Evolutionary conservation across 2,329 filamentous ascomycete genomes (phyloP).

Genomic region (Exserohilum turcica): DNA sequence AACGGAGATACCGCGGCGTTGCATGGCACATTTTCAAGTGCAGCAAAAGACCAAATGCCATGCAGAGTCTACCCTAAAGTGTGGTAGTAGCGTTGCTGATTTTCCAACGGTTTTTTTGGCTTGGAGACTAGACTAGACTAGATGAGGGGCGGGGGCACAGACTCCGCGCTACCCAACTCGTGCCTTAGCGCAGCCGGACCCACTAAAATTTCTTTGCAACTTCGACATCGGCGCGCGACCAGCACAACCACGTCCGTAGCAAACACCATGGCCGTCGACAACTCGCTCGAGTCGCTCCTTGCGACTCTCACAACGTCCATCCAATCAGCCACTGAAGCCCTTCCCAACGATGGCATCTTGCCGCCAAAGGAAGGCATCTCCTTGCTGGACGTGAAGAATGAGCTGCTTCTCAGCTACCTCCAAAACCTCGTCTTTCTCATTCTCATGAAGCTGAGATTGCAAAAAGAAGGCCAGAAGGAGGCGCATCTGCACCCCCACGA

Average conservation of each 20-base stretch:
- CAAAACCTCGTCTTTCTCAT: constrained; percentile 92
- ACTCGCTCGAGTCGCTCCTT: constrained; percentile 49
- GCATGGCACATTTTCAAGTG: background rate
- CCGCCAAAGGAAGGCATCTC: constrained; percentile 89
- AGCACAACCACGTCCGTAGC: constrained; percentile 4
- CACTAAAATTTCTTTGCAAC: constrained; percentile 25
- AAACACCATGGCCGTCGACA: constrained; percentile 46
- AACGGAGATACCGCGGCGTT: background rate
- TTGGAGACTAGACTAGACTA: background rate
- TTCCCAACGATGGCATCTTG: constrained; percentile 66
- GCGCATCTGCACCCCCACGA: constrained; percentile 59
- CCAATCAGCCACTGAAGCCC: constrained; percentile 60
- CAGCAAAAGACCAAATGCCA: background rate
- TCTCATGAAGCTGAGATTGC: constrained; percentile 70
- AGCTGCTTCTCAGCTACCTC: constrained; percentile 93
- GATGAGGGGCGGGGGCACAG: background rate
- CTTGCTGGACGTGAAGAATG: constrained; percentile 93
- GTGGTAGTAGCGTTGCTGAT: background rate
- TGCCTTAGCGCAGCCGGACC: constrained; percentile 5
- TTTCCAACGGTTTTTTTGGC: background rate
- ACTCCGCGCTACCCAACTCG: background rate
- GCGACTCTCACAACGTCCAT: constrained; percentile 62
- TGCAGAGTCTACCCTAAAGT: background rate
- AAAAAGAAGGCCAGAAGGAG: constrained; percentile 36
- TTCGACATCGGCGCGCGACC: constrained; percentile 7